Evolutionary conservation across 768 basidiomycete genomes (phyloP), one percentile per base, ranked within the genome.

Genomic region (Termitomyces titanicus): DNA sequence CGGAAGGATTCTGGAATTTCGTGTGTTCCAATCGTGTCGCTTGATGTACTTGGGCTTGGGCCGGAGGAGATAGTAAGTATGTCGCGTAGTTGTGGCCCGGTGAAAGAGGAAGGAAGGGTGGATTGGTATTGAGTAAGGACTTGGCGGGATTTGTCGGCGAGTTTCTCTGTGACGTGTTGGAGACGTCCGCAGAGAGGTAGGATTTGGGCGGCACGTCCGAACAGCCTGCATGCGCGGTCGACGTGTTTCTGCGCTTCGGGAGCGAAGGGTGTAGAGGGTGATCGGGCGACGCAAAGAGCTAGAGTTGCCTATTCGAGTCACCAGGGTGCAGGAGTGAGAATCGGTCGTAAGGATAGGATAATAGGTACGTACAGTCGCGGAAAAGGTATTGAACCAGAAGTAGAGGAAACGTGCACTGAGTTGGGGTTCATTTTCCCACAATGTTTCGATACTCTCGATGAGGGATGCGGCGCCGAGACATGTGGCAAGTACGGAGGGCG

Each of bases 331-430:
- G 17, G 17, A 42, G 22, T 43, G 2, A 43, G 15, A 31, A 35
- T 37, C 3, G 37, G 38, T 7, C 29, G 24, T 37, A 10, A 39
- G 17, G 11, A 1, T 24, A 44, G 22, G 39, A 44, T 40, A 27
- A 33, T 29, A 45, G 40, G 5, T 5, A 74, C 85, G 69, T 65
- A 87, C 87, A 55, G 83, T 83, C 8, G 84, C 84, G 42, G 87
- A 87, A 65, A 87, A 88, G 18, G 81, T 75, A 63, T 89, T 87
- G 55, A 85, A 84, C 88, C 88, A 91, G 62, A 87, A 82, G 65
- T 83, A 80, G 67, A 86, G 76, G 60, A 87, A 85, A 29, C 88
- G 78, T 49, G 79, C 78, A 58, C 81, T 82, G 47, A 89, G 68
- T 59, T 84, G 79, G 8, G 82, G 79, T 64, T 86, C 81, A 57